Percentiles rank a stretch among this genome's conserved stretches.
Conservation (phyloP, 192 early-diverging fungal genomes). For the Oehlia diaphana region DNA sequence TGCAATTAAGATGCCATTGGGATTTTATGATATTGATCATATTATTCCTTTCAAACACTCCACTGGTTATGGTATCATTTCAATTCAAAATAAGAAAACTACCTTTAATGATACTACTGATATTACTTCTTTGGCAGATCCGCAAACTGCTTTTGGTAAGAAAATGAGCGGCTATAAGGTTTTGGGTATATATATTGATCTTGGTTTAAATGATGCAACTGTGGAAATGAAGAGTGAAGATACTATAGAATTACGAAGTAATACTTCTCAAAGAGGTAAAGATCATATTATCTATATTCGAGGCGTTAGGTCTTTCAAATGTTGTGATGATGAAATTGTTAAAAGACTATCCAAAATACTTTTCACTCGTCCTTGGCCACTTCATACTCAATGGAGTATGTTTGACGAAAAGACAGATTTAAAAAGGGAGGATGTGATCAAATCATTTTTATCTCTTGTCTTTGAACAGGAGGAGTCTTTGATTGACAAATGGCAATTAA, state of each 20-base stretch:
- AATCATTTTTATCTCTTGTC: conserved; percentile 17
- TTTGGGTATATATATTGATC: too few relatives aligned
- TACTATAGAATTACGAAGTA: background rate
- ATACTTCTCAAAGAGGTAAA: background rate
- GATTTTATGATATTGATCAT: too few relatives aligned
- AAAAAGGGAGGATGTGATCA: conserved; percentile 5
- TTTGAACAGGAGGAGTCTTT: conserved; percentile 20
- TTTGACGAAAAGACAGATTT: background rate
- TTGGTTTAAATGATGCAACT: background rate
- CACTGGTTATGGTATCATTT: too few relatives aligned
- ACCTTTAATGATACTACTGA: too few relatives aligned
- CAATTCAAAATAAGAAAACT: too few relatives aligned
- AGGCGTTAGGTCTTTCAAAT: background rate
- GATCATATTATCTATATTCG: background rate
- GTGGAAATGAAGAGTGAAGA: background rate
- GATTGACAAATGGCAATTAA: background rate
- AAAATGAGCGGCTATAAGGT: too few relatives aligned
- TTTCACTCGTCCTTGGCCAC: conserved; percentile 11
- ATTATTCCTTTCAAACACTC: too few relatives aligned
- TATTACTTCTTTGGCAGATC: too few relatives aligned
- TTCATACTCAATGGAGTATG: conserved; percentile 21
- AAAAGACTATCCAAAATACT: conserved; percentile 15
- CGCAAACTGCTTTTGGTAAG: too few relatives aligned
- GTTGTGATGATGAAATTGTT: background rate
- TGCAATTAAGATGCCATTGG: background rate